Conservation (phyloP, 1,139 yeast genomes). For the Yamadazyma aaseri region DNA sequence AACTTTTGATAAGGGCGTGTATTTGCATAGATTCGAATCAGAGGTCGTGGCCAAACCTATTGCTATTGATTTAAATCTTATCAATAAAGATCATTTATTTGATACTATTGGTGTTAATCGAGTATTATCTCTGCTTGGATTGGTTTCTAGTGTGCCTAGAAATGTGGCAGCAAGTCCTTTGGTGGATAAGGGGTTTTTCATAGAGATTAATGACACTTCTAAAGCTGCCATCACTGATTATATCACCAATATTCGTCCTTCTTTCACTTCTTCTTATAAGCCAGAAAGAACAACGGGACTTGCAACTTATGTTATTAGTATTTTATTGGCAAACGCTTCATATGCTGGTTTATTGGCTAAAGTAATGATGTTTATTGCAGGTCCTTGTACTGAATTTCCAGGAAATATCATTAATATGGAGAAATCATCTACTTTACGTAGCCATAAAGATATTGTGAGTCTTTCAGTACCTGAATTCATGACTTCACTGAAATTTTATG, state of each 20-base stretch:
- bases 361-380: constrained; percentile 29
- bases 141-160: neutral
- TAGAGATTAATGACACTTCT: constrained; percentile 3
- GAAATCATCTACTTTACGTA: constrained; percentile 21
- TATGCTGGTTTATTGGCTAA: constrained; percentile 25
- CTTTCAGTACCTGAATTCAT: constrained; percentile 26
- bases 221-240: constrained; percentile 11
- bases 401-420: constrained; percentile 28
- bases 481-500: constrained; percentile 29
- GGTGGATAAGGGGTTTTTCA: constrained; percentile 5
- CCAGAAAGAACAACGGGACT: constrained; percentile 35
- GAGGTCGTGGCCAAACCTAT: constrained; percentile 4
- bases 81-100: constrained; percentile 9
- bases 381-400: constrained; percentile 37
- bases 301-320: constrained; percentile 25
- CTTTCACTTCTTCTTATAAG: constrained; percentile 25
- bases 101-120: constrained; percentile 1
- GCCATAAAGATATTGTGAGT: constrained; percentile 35
- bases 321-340: constrained; percentile 20
- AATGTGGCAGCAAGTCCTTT: constrained; percentile 10
- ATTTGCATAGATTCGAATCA: constrained; percentile 26
- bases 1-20: constrained; percentile 29
- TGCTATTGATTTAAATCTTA: constrained; percentile 6
- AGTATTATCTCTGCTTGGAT: constrained; percentile 1
- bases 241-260: constrained; percentile 22